Base-by-base conservation (phyloP, 805 yeast genomes). In the Novakomyces olei region DNA sequence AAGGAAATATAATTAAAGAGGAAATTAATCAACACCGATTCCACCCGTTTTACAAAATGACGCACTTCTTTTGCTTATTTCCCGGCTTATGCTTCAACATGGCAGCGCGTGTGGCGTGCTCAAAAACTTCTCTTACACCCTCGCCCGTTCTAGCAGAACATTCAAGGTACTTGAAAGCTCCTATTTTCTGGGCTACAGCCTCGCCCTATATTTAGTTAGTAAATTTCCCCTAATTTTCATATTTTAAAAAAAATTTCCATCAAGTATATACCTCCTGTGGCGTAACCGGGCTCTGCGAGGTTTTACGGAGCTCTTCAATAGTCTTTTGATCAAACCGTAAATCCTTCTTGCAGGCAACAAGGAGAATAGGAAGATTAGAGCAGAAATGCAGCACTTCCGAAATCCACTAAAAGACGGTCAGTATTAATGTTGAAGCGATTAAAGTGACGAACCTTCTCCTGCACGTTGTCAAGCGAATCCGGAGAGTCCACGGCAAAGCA, bases 301-400 rank as follows among this genome's bases (percentile, higher is more conserved):
- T 68, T 46, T 71, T 71, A 50, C 72, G 62, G 46, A 80, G 66
- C 48, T 63, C 68, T 53, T 76, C 83, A 43, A 74, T 69, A 28
- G 83, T 74, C 48, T 66, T 63, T 38, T 70, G 71, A 53, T 80
- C 92, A 51, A 74, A 67, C 60, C 93, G 74, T 49, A 81, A 64
- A 60, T 81, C 94, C 44, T 69, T 67, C 61, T 81, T 81, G 62
- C 92, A 79, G 45, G 92, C 94, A 45, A 80, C 93, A 36, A 81
- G 63, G 44, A 81, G 75, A 53, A 80, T 78, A 48, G 93, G 93
- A 34, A 80, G 81, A 53, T 85, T 88, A 48, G 74, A 92, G 58
- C 94, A 81, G 68, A 80, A 80, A 55, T 80, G 92, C 50, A 76
- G 56, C 33, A 81, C 93, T 58, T 81, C 94, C 29, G 88, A 71